Evolutionary conservation across 1,284 basidiomycete species (phyloP).

Genomic region (Afroboletus lepidellus): DNA sequence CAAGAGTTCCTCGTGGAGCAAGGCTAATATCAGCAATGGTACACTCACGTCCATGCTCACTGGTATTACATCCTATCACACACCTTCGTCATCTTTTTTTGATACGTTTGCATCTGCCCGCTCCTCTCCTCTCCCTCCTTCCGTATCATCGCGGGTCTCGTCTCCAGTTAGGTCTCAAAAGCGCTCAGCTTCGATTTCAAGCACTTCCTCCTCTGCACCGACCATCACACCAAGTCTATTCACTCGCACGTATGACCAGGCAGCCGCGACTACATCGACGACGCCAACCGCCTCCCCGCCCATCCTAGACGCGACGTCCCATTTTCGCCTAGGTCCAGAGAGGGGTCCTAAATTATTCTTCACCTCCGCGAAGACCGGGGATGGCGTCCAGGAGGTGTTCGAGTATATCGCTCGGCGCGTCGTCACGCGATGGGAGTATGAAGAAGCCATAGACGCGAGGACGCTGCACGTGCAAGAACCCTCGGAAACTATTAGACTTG

Average conservation of each 20-base stretch:
- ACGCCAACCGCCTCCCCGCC: constrained; percentile 13
- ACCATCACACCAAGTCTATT: constrained; percentile 67
- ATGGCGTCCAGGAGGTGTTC: constrained; percentile 66
- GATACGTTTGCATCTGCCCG: constrained; percentile 45
- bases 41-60: constrained; percentile 48
- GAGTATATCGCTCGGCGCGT: constrained; percentile 65
- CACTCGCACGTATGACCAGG: constrained; percentile 36
- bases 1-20: constrained; percentile 41
- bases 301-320: constrained; percentile 1
- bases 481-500: constrained; percentile 27
- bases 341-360: constrained; percentile 64
- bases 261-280: constrained; percentile 8
- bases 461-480: constrained; percentile 24
- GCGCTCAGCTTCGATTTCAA: constrained; percentile 45
- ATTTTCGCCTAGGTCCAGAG: constrained; percentile 39
- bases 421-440: constrained; percentile 58
- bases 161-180: constrained; percentile 29
- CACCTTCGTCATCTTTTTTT: constrained; percentile 67
- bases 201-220: constrained; percentile 46
- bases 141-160: constrained; percentile 23
- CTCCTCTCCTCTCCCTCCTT: constrained; percentile 54
- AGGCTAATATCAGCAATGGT: constrained; percentile 38
- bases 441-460: constrained; percentile 41
- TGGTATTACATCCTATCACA: constrained; percentile 63
- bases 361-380: constrained; percentile 72